These are phyloP conservation scores for Aureobasidium sp. DNA, from an alignment of 2,329 filamentous ascomycete genomes.

Conservation along the genomic window DNA sequence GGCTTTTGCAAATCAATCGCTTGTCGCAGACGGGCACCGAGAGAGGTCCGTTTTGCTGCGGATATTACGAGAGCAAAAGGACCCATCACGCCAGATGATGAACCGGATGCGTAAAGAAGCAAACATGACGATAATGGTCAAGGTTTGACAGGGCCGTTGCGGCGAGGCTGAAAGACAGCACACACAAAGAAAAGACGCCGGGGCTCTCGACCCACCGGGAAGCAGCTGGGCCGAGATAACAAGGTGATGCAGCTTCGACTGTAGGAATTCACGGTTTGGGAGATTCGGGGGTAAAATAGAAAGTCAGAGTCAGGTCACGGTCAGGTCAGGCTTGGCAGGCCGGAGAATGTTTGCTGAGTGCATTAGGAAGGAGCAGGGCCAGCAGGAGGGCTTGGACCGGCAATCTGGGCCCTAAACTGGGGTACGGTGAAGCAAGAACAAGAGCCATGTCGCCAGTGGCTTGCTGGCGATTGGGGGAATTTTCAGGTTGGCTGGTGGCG, in stretches of 20 bases:
- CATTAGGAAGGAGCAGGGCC: not conserved
- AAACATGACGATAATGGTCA: not conserved
- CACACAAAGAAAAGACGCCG: not conserved
- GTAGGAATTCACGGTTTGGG: not conserved
- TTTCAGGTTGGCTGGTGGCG: not conserved
- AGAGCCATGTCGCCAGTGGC: not conserved
- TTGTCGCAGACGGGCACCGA: constrained; percentile 1
- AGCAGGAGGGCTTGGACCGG: not conserved
- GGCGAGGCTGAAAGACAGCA: not conserved
- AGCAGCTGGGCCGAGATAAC: not conserved
- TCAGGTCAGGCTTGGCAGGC: not conserved
- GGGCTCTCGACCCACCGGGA: not conserved
- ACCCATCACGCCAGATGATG: not conserved
- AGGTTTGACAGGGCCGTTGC: constrained; percentile 4
- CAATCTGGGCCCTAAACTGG: not conserved
- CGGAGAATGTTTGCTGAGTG: not conserved
- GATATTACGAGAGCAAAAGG: constrained; percentile 6
- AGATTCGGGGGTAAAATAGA: not conserved
- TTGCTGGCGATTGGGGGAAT: not conserved
- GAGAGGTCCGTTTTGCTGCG: not conserved
- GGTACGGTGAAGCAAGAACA: not conserved
- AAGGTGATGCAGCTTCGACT: not conserved
- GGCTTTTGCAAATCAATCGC: constrained; percentile 3
- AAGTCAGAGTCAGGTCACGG: not conserved
- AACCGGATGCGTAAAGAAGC: not conserved